A percentile compares a stretch with the other conserved stretches of the same genome.
Evolutionary conservation across 352 stramenopile genomes (phyloP).

Genomic region (Aphanomyces invadans): DNA sequence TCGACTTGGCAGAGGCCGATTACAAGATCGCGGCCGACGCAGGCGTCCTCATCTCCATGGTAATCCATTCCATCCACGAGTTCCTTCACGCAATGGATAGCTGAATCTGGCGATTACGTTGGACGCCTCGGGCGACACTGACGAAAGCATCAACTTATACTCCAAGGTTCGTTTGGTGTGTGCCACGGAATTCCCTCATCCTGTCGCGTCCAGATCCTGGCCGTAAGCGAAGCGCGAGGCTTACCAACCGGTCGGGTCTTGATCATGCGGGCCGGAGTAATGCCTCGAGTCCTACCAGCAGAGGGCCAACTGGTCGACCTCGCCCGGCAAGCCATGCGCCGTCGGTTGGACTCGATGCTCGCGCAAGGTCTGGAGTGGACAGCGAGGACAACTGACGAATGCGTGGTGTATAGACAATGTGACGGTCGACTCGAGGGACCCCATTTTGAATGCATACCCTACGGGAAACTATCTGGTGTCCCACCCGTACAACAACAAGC

Average conservation of each 20-base stretch:
- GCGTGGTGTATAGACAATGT: background rate
- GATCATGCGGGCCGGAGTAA: slow-evolving; percentile 53
- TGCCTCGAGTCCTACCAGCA: slow-evolving; percentile 52
- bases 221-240: background rate
- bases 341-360: slow-evolving; percentile 40
- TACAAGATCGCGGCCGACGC: slow-evolving; percentile 41
- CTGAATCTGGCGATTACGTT: background rate
- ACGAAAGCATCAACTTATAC: background rate
- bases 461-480: background rate
- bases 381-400: background rate
- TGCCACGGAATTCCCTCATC: no score
- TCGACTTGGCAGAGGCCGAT: slow-evolving; percentile 48
- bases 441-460: background rate
- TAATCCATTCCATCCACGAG: slow-evolving; percentile 24
- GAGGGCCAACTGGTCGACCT: slow-evolving; percentile 28
- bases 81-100: background rate
- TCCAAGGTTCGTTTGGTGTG: background rate
- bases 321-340: slow-evolving; percentile 24
- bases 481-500: slow-evolving; percentile 17
- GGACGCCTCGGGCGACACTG: background rate
- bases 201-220: slow-evolving; percentile 35
- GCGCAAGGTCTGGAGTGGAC: slow-evolving; percentile 17
- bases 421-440: background rate
- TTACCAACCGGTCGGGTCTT: background rate
- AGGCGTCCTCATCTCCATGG: slow-evolving; percentile 41